These are phyloP conservation scores for Boletellus deceptivus DNA, from an alignment of 1,284 basidiomycete species.

Conservation along the genomic window DNA sequence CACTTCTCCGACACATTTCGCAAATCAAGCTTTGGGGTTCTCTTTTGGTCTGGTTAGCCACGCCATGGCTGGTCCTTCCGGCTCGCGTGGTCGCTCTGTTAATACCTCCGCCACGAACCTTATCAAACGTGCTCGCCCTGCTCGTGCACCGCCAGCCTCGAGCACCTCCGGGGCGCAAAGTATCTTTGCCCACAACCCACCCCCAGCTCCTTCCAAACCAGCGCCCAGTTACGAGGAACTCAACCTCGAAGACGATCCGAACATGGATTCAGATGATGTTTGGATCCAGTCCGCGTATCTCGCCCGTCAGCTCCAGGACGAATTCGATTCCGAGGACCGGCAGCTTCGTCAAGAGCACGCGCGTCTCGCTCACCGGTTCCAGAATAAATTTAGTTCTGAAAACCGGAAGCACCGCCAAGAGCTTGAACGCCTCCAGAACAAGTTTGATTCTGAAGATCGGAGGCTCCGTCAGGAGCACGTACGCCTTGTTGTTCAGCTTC, in stretches of 20 bases:
- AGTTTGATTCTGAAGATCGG: neutral
- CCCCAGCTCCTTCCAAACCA: constrained; percentile 17
- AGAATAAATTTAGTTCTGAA: constrained; percentile 44
- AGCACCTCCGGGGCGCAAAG: constrained; percentile 15
- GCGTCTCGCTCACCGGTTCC: constrained; percentile 15
- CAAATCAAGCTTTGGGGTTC: neutral
- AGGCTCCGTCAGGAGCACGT: constrained; percentile 31
- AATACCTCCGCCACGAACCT: neutral
- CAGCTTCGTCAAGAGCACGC: constrained; percentile 39
- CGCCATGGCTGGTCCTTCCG: constrained; percentile 29
- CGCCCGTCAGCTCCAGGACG: constrained; percentile 40
- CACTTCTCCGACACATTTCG: neutral
- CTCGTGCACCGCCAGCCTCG: neutral
- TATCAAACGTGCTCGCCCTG: neutral
- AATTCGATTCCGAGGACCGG: constrained; percentile 46
- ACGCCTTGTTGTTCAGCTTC: constrained; percentile 33
- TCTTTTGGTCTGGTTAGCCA: constrained; percentile 18
- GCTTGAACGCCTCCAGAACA: constrained; percentile 18
- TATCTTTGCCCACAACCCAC: constrained; percentile 32
- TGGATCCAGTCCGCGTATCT: constrained; percentile 13
- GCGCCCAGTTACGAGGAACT: constrained; percentile 13
- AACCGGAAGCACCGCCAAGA: constrained; percentile 37
- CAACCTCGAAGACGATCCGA: neutral
- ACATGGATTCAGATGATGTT: constrained; percentile 6
- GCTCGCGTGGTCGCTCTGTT: neutral